These are phyloP conservation scores for Apiotrichum brassicae DNA, from an alignment of 1,284 basidiomycete species.

Conservation along the genomic window DNA sequence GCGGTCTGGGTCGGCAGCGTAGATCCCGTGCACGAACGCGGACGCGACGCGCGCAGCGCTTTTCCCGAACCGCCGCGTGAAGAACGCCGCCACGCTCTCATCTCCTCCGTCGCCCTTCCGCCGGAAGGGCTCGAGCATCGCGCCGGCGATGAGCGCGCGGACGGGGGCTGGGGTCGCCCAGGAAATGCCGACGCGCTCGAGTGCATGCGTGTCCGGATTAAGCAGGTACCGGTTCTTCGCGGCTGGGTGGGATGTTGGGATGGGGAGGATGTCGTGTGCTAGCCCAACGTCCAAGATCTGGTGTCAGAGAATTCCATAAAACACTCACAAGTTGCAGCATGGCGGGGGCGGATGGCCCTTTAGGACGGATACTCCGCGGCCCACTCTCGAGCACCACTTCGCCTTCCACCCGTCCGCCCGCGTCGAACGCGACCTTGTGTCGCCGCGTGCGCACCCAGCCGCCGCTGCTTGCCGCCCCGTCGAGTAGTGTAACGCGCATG, in stretches of 20 bases:
- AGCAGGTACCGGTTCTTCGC: constrained; percentile 42
- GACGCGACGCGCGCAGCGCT: constrained; percentile 70
- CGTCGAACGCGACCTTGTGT: constrained; percentile 43
- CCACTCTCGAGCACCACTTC: constrained; percentile 68
- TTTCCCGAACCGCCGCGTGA: constrained; percentile 67
- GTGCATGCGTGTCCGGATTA: constrained; percentile 8
- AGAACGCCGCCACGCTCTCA: constrained; percentile 74
- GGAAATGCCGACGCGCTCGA: constrained; percentile 5
- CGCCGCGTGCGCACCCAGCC: constrained; percentile 74
- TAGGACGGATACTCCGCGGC: constrained; percentile 72
- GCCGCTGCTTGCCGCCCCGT: constrained; percentile 47
- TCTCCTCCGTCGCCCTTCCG: constrained; percentile 49
- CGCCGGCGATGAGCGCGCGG: constrained; percentile 50
- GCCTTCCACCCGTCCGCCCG: constrained; percentile 29
- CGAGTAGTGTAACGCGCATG: constrained; percentile 7
- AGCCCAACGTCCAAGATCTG: constrained; percentile 27
- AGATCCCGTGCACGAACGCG: constrained; percentile 86
- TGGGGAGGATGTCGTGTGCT: constrained; percentile 27
- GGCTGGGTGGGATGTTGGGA: constrained; percentile 35
- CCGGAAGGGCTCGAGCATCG: constrained; percentile 58
- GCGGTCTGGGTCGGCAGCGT: constrained; percentile 71
- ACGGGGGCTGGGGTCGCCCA: background rate
- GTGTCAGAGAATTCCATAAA: too few species aligned
- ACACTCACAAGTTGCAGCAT: constrained; percentile 71
- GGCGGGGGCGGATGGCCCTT: constrained; percentile 52